Percentiles rank a stretch among this genome's conserved stretches.
These are phyloP conservation scores for Backusella westeae DNA, from an alignment of 192 early-diverging fungal species.

Conservation along the genomic window DNA sequence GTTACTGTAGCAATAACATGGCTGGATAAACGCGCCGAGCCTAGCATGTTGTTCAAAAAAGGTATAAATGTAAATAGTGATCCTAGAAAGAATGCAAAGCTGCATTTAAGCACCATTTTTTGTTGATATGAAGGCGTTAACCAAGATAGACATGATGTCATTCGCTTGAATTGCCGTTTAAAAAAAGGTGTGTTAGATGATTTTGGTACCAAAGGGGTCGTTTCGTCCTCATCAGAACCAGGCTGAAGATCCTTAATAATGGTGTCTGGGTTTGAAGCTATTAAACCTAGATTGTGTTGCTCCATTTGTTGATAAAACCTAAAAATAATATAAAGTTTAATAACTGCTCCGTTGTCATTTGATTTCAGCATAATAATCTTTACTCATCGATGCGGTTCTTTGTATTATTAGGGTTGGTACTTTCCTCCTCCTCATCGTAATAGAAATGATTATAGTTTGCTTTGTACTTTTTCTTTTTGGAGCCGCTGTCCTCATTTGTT, in stretches of 20 bases:
- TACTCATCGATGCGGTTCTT: not conserved
- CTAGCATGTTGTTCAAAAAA: conserved; percentile 45
- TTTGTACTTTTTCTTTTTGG: conserved; percentile 5
- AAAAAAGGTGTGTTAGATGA: not conserved
- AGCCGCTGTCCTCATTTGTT: not conserved
- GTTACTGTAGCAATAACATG: conserved; percentile 72
- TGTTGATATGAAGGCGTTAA: conserved; percentile 7
- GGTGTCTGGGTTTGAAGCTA: not conserved
- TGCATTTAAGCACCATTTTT: conserved; percentile 53
- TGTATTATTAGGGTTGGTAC: not conserved
- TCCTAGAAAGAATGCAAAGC: conserved; percentile 61
- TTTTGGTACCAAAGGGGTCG: not conserved
- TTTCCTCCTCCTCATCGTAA: not conserved
- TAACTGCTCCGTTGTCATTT: conserved; percentile 4
- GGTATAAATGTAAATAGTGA: conserved; percentile 67
- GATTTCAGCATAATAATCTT: not conserved
- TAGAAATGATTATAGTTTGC: conserved; percentile 9
- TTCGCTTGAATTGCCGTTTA: not conserved
- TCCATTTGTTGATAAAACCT: conserved; percentile 12
- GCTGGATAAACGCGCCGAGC: conserved; percentile 50
- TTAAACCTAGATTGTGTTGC: not conserved
- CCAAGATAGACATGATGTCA: not conserved
- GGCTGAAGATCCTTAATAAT: conserved; percentile 11
- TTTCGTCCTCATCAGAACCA: not conserved
- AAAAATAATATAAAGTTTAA: conserved; percentile 3